Conservation (phyloP, 106 monocot species). For the Dendrobium catenatum region DNA sequence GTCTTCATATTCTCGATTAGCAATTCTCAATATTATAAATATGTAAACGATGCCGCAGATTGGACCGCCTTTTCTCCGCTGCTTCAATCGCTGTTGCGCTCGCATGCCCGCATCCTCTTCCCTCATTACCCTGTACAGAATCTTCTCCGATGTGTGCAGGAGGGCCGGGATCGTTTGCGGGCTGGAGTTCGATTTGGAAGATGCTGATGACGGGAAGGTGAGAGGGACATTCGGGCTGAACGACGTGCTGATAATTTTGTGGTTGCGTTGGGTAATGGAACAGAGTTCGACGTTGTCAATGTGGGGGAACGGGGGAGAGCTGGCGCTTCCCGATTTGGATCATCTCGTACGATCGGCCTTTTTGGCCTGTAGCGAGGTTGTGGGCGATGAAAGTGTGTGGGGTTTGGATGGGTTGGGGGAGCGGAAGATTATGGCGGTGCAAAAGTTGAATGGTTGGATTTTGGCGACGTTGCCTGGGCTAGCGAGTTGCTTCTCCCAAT, state of each 20-base stretch:
- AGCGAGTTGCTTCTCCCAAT: constrained; percentile 45
- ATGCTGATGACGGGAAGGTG: constrained; percentile 35
- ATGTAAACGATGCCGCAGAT: constrained; percentile 3
- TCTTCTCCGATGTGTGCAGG: constrained; percentile 33
- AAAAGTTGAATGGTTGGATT: constrained; percentile 62
- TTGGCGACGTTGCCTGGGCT: constrained; percentile 46
- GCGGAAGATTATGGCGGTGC: constrained; percentile 38
- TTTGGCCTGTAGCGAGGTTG: constrained; percentile 28
- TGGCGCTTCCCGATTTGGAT: constrained; percentile 52
- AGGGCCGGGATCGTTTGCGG: constrained; percentile 17
- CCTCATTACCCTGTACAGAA: constrained; percentile 29
- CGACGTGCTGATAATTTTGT: constrained; percentile 56
- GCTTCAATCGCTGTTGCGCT: constrained; percentile 65
- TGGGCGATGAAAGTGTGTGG: constrained; percentile 32
- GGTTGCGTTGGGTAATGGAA: constrained; percentile 69
- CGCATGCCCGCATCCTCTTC: constrained; percentile 46
- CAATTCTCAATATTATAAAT: background rate
- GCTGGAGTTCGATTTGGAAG: constrained; percentile 43
- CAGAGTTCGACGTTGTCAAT: constrained; percentile 16
- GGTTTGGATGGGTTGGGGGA: constrained; percentile 20
- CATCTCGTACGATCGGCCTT: constrained; percentile 62
- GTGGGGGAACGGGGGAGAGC: constrained; percentile 1
- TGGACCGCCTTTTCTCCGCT: constrained; percentile 63
- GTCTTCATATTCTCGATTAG: no score
- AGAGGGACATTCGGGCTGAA: constrained; percentile 28